phyloP scores from a whole-genome alignment of 805 yeast species.

The Candida schatavii region DNA sequence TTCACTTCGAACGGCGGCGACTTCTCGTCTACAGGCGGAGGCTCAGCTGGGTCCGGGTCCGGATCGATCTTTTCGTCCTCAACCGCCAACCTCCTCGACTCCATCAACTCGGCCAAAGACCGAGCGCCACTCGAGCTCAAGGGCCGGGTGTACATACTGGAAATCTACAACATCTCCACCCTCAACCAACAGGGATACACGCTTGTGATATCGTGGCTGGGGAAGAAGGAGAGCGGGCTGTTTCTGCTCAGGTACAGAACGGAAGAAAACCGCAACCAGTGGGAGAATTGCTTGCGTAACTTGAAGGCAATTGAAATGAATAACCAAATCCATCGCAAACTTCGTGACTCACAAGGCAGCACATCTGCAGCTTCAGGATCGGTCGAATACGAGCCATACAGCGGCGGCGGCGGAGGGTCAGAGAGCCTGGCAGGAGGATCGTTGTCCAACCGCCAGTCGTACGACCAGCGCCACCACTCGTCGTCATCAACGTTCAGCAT shows the following conservation, averaged over 20 bases:
- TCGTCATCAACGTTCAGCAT: conserved; percentile 42
- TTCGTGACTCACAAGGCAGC: conserved; percentile 31
- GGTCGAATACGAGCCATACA: background rate
- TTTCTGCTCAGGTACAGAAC: conserved; percentile 78
- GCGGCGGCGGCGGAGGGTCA: conserved; percentile 11
- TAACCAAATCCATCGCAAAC: conserved; percentile 32
- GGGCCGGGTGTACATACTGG: conserved; percentile 79
- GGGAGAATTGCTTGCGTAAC: conserved; percentile 67
- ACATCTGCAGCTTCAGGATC: background rate
- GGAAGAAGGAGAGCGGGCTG: conserved; percentile 81
- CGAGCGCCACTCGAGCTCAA: conserved; percentile 52
- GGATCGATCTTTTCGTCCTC: conserved; percentile 15
- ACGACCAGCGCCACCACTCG: conserved; percentile 39
- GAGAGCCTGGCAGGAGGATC: conserved; percentile 16
- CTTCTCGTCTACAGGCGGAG: no score
- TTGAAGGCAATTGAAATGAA: conserved; percentile 44
- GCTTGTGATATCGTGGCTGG: conserved; percentile 74
- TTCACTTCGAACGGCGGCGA: background rate
- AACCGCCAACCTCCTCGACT: conserved; percentile 35
- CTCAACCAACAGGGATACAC: conserved; percentile 48
- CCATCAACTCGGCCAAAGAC: conserved; percentile 28
- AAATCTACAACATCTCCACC: conserved; percentile 43
- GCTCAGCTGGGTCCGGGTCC: background rate
- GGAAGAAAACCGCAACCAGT: conserved; percentile 79
- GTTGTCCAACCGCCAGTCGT: conserved; percentile 12